Percentiles rank a stretch among this genome's conserved stretches.
These are phyloP conservation scores for Leucoagaricus sp. DNA, from an alignment of 1,284 basidiomycete species.

Conservation along the genomic window DNA sequence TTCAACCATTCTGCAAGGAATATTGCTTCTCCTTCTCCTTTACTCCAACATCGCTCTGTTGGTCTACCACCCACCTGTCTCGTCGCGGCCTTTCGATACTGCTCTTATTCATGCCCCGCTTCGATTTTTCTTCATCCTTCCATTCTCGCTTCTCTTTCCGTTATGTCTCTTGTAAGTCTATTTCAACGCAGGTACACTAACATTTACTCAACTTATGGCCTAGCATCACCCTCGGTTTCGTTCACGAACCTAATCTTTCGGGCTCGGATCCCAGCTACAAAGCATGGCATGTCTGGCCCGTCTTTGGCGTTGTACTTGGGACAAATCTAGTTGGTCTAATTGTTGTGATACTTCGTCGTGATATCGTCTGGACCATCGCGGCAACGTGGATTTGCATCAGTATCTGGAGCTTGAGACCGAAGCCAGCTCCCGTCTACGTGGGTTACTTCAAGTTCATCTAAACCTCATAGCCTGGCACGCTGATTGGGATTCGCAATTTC, in stretches of 20 bases:
- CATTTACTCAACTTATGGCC: no score
- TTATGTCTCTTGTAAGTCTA: constrained; percentile 49
- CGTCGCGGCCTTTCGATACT: constrained; percentile 58
- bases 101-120: constrained; percentile 75
- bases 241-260: constrained; percentile 38
- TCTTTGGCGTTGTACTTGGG: constrained; percentile 58
- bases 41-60: constrained; percentile 71
- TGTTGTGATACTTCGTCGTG: constrained; percentile 55
- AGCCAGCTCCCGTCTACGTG: constrained; percentile 64
- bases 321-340: constrained; percentile 60
- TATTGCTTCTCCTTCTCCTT: constrained; percentile 58
- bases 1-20: constrained; percentile 61
- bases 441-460: constrained; percentile 24
- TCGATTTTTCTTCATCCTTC: constrained; percentile 68
- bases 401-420: constrained; percentile 60
- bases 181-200: no score
- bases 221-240: constrained; percentile 60
- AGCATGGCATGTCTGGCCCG: constrained; percentile 55
- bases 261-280: constrained; percentile 45
- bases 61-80: constrained; percentile 62
- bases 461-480: background rate
- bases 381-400: constrained; percentile 70
- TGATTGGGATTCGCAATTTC: background rate
- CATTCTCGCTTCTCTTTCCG: constrained; percentile 45
- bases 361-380: constrained; percentile 72